Base-by-base conservation (phyloP, 2,329 filamentous ascomycete genomes). In the Fusarium sp. region DNA sequence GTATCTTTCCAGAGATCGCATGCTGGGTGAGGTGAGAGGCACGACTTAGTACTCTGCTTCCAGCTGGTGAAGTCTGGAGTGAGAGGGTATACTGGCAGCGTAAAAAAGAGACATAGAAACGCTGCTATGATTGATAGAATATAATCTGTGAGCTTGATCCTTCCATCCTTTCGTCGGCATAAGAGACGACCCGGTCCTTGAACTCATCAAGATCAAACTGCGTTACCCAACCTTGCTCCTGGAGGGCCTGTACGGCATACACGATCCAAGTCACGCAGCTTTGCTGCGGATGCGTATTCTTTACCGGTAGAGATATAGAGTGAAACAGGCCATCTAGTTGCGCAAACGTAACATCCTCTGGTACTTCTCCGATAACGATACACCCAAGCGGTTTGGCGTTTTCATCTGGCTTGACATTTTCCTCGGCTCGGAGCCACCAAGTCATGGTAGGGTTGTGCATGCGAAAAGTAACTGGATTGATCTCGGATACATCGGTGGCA, bases 191-290 rank as follows among this genome's bases (percentile, higher is more conserved):
- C 50, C 44, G 71, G 25, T 77, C 75, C 49, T 80, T 77, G n/a
- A 81, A 80, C 38, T 35, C 28, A 9, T 71, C 64, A 44, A 80
- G 10, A 16, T 79, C 75, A 35, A 82, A 80, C 0, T 60, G 44
- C 6, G 12, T 18, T 9, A 59, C 74, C 79, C 79, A 81, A 2
- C 70, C 77, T 33, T 71, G 64, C 12, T 23, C 59, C 62, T 81
- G 80, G 5, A 82, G 52, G 1, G 58, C 64, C 11, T 38, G 58
- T 12, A 82, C 75, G 3, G 80, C 80, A 66, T 77, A 62, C 28
- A 71, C 57, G n/a, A 56, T 67, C 80, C 80, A 82, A 18, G 79
- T 79, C 54, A 82, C 80, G n/a, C 80, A 81, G 64, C 79, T 81
- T 67, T 82, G 78, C 46, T 82, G 80, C 0, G 80, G 80, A 54